Base-by-base conservation (phyloP, 192 early-diverging fungal species). In the Backusella mclennaniae region DNA sequence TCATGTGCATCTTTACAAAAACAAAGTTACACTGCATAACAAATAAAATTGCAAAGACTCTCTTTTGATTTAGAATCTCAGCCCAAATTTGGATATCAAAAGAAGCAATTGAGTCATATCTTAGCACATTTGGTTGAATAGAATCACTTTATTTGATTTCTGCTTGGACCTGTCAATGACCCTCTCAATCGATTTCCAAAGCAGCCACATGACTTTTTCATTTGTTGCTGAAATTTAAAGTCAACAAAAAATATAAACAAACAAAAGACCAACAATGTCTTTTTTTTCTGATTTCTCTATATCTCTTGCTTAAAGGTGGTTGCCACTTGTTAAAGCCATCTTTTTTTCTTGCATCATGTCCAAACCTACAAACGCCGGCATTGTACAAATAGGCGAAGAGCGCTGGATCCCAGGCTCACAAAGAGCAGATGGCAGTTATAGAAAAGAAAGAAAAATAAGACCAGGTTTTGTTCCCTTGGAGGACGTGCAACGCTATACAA, bases 381-480 rank as follows among this genome's bases (percentile, higher is more conserved):
- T 84, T 68, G 77, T 78, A 12, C 39, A 44, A 19, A 21, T 70
- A 56, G 81, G 73, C 6, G 88, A 86, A 76, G 88, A 85, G 31
- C 87, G 90, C 2, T 81, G 90, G 42, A 88, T 94, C 12, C 90
- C 92, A 23, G 85, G 87, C 52, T 83, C 84, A 21, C 87, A 84
- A 35, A 86, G 93, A 29, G 82, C 93, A 6, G 93, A 94, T 72
- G 93, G 93, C 38, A 86, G 88, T 19, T 63, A 89, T 42, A 85
- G 93, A 75, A 89, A 88, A 42, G 93, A 93, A 78, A 88, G 89
- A 53, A 88, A 89, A 71, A 83, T 94, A 36, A 87, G 93, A 15
- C 88, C 88, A 38, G 93, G 93, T 5, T 94, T 84, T 76, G 86
- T 86, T 11, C 90, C 91, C 23, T 82, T 76, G 35, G 92, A 93